Conservation (phyloP, 805 yeast species). For the Metschnikowia amazonensis region DNA sequence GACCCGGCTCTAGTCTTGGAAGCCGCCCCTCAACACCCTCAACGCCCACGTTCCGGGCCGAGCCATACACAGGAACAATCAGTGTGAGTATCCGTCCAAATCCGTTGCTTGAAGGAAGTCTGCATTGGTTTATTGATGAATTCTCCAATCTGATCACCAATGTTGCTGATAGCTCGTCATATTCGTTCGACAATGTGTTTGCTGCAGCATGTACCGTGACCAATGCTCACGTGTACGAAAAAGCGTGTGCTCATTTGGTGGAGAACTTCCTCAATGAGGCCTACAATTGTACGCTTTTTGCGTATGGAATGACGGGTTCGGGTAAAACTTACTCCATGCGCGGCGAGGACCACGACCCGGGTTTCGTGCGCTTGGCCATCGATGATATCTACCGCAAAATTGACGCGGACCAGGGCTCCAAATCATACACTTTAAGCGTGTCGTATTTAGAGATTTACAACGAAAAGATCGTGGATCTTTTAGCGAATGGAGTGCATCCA, state of each 20-base stretch:
- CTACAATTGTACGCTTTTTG: slow-evolving; percentile 84
- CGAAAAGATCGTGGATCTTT: slow-evolving; percentile 72
- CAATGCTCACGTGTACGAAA: slow-evolving; percentile 59
- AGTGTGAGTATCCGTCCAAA: slow-evolving; percentile 75
- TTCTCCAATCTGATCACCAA: slow-evolving; percentile 39
- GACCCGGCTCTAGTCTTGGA: slow-evolving; percentile 38
- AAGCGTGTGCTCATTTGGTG: slow-evolving; percentile 52
- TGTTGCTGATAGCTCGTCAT: slow-evolving; percentile 54
- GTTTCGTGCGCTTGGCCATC: slow-evolving; percentile 68
- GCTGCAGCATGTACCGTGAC: slow-evolving; percentile 41
- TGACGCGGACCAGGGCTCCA: slow-evolving; percentile 23
- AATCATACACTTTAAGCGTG: slow-evolving; percentile 47
- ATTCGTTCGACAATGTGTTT: slow-evolving; percentile 77
- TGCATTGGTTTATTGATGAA: slow-evolving; percentile 47
- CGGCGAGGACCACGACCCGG: slow-evolving; percentile 60
- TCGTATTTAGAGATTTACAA: slow-evolving; percentile 86
- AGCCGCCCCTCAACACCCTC: slow-evolving; percentile 39
- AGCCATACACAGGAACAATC: slow-evolving; percentile 65
- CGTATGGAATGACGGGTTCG: slow-evolving; percentile 93
- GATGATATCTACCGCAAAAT: slow-evolving; percentile 52
- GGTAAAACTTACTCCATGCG: slow-evolving; percentile 89
- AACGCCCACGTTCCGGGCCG: slow-evolving; percentile 33
- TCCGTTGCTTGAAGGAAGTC: slow-evolving; percentile 42
- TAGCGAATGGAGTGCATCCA: slow-evolving; percentile 23
- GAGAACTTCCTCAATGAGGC: slow-evolving; percentile 58